Conservation (phyloP, 2,329 filamentous ascomycete genomes). For the Aspergillus flavus region DNA sequence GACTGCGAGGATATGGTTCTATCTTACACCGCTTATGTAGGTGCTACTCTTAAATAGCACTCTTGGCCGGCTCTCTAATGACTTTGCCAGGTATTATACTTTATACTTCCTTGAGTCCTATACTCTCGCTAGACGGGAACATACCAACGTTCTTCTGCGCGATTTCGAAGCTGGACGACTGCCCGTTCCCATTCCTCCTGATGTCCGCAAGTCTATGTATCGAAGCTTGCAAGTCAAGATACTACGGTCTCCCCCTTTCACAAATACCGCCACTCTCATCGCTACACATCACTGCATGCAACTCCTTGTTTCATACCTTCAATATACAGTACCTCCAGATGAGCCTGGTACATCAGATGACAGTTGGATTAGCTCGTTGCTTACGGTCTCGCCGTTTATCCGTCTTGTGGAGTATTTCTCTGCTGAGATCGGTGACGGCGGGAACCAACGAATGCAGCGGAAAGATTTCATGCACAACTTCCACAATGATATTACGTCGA, state of each 20-base stretch:
- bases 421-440: constrained; percentile 46
- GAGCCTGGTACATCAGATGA: constrained; percentile 35
- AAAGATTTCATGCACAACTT: constrained; percentile 50
- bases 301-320: constrained; percentile 43
- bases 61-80: not conserved
- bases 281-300: constrained; percentile 47
- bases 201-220: constrained; percentile 40
- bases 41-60: constrained; percentile 11
- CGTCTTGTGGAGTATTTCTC: constrained; percentile 47
- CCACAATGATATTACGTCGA: constrained; percentile 39
- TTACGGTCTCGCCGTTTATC: constrained; percentile 42
- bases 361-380: constrained; percentile 45
- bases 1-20: constrained; percentile 38
- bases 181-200: constrained; percentile 38
- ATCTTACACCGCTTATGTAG: constrained; percentile 46
- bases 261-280: constrained; percentile 41
- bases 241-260: constrained; percentile 44
- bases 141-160: constrained; percentile 39
- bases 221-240: constrained; percentile 40
- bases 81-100: constrained; percentile 39
- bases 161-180: constrained; percentile 43
- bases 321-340: constrained; percentile 39
- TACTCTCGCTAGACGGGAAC: constrained; percentile 38
- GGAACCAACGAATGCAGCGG: constrained; percentile 42
- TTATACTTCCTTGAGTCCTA: constrained; percentile 47